Evolutionary conservation across 1,139 yeast genomes (phyloP).

Genomic region (Ashbya aceris): DNA sequence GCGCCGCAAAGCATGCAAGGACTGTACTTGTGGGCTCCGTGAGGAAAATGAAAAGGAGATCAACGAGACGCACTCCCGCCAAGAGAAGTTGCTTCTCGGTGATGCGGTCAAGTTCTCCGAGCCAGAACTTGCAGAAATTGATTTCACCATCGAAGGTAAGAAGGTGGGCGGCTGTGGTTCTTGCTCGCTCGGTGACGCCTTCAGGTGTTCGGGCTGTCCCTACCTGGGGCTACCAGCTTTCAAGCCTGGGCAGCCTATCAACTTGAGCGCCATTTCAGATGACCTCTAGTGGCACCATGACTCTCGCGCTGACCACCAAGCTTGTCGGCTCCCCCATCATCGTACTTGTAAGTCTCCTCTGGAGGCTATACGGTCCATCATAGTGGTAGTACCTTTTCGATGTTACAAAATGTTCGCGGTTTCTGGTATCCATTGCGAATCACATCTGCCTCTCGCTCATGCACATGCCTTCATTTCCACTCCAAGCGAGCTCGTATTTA

Average conservation of each 20-base stretch:
- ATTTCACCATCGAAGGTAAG: slow-evolving; percentile 90
- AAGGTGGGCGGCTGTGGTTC: slow-evolving; percentile 92
- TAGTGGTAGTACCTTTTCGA: too few relatives aligned
- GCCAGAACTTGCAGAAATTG: slow-evolving; percentile 75
- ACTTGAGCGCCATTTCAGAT: slow-evolving; percentile 33
- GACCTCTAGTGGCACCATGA: slow-evolving; percentile 26
- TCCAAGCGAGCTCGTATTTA: too few relatives aligned
- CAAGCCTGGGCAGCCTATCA: slow-evolving; percentile 79
- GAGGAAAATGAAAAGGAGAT: slow-evolving; percentile 62
- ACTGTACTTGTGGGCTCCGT: slow-evolving; percentile 92
- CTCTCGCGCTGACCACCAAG: too few relatives aligned
- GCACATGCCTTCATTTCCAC: too few relatives aligned
- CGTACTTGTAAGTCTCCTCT: too few relatives aligned
- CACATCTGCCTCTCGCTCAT: too few relatives aligned
- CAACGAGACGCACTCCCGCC: slow-evolving; percentile 41
- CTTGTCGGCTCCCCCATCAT: too few relatives aligned
- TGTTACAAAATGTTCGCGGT: too few relatives aligned
- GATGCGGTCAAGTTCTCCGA: slow-evolving; percentile 47
- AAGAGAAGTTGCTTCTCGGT: slow-evolving; percentile 30
- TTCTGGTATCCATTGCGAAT: too few relatives aligned
- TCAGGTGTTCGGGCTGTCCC: slow-evolving; percentile 97
- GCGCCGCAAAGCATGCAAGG: slow-evolving; percentile 86
- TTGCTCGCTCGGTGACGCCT: slow-evolving; percentile 95
- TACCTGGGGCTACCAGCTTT: slow-evolving; percentile 94
- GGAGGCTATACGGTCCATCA: too few relatives aligned